Evolutionary conservation across 1,139 yeast species (phyloP).

Genomic region (Suhomyces terraborum): DNA sequence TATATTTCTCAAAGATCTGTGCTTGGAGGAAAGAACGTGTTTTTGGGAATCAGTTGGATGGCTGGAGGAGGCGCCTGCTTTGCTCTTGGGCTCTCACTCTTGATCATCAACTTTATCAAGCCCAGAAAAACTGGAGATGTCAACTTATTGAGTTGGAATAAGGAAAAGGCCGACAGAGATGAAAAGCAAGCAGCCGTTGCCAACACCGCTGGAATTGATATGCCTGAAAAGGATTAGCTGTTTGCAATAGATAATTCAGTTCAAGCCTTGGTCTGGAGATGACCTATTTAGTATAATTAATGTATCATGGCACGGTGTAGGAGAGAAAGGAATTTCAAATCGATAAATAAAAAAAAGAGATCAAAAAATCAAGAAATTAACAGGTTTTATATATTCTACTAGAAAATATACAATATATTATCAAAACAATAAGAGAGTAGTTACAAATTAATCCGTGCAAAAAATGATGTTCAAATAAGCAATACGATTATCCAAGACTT

Average conservation of each 20-base stretch:
- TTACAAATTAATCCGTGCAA: too few relatives aligned
- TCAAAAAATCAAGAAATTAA: neutral
- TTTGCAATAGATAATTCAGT: conserved; percentile 1
- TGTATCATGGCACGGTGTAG: neutral
- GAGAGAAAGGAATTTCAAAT: too few relatives aligned
- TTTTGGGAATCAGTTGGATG: conserved; percentile 86
- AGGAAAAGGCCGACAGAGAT: conserved; percentile 30
- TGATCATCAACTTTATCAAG: conserved; percentile 59
- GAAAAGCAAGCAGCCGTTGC: conserved; percentile 18
- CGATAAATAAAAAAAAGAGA: neutral
- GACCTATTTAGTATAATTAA: conserved; percentile 3
- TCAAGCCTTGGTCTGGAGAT: conserved; percentile 1
- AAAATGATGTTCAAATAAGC: too few relatives aligned
- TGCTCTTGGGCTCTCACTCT: conserved; percentile 57
- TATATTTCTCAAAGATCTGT: conserved; percentile 83
- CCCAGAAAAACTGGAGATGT: conserved; percentile 80
- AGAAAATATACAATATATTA: too few relatives aligned
- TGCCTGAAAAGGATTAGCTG: conserved; percentile 8
- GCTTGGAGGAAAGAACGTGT: conserved; percentile 87
- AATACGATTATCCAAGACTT: too few relatives aligned
- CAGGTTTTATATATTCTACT: too few relatives aligned
- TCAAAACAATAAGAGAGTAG: too few relatives aligned
- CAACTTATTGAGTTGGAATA: conserved; percentile 73
- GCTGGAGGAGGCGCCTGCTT: conserved; percentile 91
- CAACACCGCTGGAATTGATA: conserved; percentile 7